Evolutionary conservation across 805 yeast species (phyloP), one percentile per base, ranked within the genome.

Genomic region (Tetrapisispora pingtungensis): DNA sequence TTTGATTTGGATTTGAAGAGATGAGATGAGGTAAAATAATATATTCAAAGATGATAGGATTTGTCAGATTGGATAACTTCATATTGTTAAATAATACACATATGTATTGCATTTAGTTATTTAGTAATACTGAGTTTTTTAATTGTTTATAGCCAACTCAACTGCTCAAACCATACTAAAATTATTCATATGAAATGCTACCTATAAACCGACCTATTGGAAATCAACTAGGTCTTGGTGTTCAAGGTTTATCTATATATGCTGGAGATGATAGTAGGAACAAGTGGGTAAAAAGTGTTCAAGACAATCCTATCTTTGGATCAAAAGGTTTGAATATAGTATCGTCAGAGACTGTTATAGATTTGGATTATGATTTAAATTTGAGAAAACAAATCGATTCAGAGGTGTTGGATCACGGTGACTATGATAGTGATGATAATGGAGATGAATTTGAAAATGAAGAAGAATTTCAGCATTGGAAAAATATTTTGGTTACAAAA

Each of bases 161-260:
- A n/a, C n/a, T n/a, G n/a, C n/a, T n/a, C n/a, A n/a, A n/a, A n/a
- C n/a, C n/a, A n/a, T n/a, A n/a, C n/a, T n/a, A n/a, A n/a, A n/a
- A n/a, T n/a, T n/a, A n/a, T n/a, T n/a, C 28, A 26, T 26, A 26
- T 18, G 12, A 17, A 27, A 42, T 36, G 36, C 45, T 54, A 33
- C 59, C 59, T 26, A 41, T 41, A 20, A 43, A 45, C 26, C 48
- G 51, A 36, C 52, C 51, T 44, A 42, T 47, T 17, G 60, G 60
- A 15, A 47, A 50, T n/a, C 60, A 56, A 41, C 40, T 54, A 28
- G 58, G 53, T 10, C 42, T 53, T 14, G 60, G 60, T 35, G 45
- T 54, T 7, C 36, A 40, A 40, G 46, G 54, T 34, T 44, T 55
- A 13, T 46, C 53, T 19, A 32, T 56, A 7, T 54, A 53, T 33